Conservation (phyloP, 495 filamentous ascomycete genomes). For the Neurospora tetrasperma region DNA sequence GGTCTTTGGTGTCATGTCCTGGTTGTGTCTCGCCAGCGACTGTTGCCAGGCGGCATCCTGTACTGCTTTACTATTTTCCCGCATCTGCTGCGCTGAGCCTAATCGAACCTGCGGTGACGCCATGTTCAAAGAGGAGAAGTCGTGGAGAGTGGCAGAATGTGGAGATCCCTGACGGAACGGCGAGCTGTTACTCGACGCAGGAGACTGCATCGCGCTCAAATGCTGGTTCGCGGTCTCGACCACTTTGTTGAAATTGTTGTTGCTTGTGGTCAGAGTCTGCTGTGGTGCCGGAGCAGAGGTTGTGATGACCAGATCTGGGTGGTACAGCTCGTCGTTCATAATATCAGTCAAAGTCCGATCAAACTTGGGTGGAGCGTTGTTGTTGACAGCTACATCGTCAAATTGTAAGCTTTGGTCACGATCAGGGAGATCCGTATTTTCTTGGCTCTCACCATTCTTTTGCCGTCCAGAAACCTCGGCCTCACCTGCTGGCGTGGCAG, state of each 20-base stretch:
- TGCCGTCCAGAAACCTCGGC: constrained; percentile 36
- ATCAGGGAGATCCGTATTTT: constrained; percentile 41
- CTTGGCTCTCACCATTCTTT: constrained; percentile 36
- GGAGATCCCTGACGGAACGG: constrained; percentile 76
- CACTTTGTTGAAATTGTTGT: constrained; percentile 52
- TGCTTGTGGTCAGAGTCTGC: constrained; percentile 42
- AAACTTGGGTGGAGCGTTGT: constrained; percentile 56
- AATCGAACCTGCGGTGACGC: constrained; percentile 34
- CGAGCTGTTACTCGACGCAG: constrained; percentile 54
- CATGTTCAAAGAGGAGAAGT: constrained; percentile 23
- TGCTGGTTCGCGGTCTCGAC: constrained; percentile 41
- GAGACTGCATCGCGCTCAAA: constrained; percentile 45
- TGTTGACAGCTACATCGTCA: constrained; percentile 37
- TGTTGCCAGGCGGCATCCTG: constrained; percentile 46
- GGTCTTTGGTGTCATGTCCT: constrained; percentile 58
- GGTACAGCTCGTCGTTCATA: constrained; percentile 78
- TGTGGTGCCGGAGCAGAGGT: constrained; percentile 38
- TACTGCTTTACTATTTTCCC: constrained; percentile 50
- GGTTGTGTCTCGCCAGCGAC: constrained; percentile 35
- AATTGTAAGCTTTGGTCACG: constrained; percentile 30
- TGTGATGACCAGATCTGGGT: constrained; percentile 48
- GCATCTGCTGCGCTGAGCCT: constrained; percentile 46
- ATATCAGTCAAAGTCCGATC: constrained; percentile 79
- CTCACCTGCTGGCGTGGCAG: constrained; percentile 41
- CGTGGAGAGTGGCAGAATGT: constrained; percentile 42